Evolutionary conservation across 2,329 filamentous ascomycete species (phyloP), one percentile per base, ranked within the genome.

Genomic region (Sporothrix curviconia): DNA sequence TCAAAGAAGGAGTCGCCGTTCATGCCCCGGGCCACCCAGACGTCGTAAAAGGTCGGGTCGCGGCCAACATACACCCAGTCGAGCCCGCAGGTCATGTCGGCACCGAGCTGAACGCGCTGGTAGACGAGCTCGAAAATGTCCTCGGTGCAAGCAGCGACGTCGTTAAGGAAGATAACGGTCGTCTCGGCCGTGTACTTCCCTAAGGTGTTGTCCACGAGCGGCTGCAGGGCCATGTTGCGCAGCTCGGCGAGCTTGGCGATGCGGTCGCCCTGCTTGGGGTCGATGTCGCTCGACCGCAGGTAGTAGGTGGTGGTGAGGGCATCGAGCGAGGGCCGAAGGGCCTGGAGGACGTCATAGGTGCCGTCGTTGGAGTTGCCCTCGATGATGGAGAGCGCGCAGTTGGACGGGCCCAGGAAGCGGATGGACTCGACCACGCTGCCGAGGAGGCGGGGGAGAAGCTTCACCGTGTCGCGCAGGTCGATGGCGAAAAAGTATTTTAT

Each of bases 191-290:
- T 12, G 12, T 30, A 5, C 65, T 65, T 3, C 65, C 64, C 24
- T 66, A 70, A 0, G 39, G 57, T 1, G 62, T 59, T 3, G 62
- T 71, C 56, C 3, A 8, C 28, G 11, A 91, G 74, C 0, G 87
- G 86, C 37, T 76, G 73, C 24, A 91, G 70, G 0, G 86, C 87
- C 46, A 81, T 79, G 68, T 91, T 91, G 51, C 88, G 81, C 51
- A 89, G 83, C 67, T 86, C 82, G 12, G 88, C 85, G 19, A 91
- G 75, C 69, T 86, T 90, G 30, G 84, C 80, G 43, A 91, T 84
- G n/a, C 88, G 80, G 69, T 89, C 56, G 9, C 59, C 61, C 17
- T 55, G 24, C 58, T 59, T 47, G 5, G 62, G 62, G 62, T 81
- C 67, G 34, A 80, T 66, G 3, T 70, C 64, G 59, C 73, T 79